Evolutionary conservation across 2,329 filamentous ascomycete species (phyloP), one percentile per base, ranked within the genome.

Genomic region (Akanthomyces muscarius): DNA sequence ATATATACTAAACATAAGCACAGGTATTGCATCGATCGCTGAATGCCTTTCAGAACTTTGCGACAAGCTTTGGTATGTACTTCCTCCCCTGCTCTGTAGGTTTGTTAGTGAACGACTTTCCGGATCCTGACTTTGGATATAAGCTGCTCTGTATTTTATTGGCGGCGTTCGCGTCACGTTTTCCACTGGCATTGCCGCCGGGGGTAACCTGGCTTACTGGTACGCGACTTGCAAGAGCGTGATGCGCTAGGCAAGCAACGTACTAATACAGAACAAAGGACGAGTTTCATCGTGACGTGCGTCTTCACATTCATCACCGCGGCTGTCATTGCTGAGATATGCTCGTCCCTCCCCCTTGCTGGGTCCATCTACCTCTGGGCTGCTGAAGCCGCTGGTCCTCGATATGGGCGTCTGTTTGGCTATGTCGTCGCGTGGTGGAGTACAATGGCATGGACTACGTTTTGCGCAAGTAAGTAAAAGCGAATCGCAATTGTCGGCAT

Each of bases 351-450:
- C 3, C 83, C 83, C 0, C 80, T 83, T 2, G 83, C 83, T 14
- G 83, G 83, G 0, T 85, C 82, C 2, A 86, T 86, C 68, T 86
- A 86, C 65, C 77, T 86, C 21, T 86, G 83, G 83, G 83, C 83
- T n/a, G 83, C 83, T 47, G 83, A 86, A 66, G 76, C 83, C 21
- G 83, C 83, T 50, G 83, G 83, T 5, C 81, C 78, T 30, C 76
- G 76, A 25, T 86, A 76, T 66, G 83, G 83, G n/a, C 72, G 83
- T 33, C 73, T 86, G 0, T 78, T 86, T 61, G 83, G 83, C 21
- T 86, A 85, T 69, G 72, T 85, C n/a, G 84, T 86, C n/a, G 84
- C 84, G 0, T 86, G 83, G 84, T 86, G 84, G 84, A 83, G 81
- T 67, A 85, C 83, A 0, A 86, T 83, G 0, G 84, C 84, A 1